Evolutionary conservation across 2,329 filamentous ascomycete species (phyloP), one percentile per base, ranked within the genome.

Genomic region (Iodosphaeria phyllophila): DNA sequence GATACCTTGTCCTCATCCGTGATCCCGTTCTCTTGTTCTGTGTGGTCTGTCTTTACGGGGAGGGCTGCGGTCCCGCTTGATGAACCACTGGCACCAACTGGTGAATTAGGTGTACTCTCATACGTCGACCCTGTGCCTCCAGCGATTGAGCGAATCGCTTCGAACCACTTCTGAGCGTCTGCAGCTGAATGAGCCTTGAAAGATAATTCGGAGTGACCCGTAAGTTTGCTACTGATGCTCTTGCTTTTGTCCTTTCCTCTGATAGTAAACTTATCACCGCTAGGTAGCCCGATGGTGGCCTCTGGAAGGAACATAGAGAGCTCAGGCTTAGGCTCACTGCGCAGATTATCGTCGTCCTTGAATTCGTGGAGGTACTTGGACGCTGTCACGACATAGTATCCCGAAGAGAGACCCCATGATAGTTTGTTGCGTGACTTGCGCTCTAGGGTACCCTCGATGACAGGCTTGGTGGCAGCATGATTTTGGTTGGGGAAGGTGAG

Each of bases 321-420:
- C 46, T 98, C 86, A 0, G 89, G 86, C 28, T 65, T 61, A 7
- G 82, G 80, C 32, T 92, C 80, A 39, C 68, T 53, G 23, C 62
- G 60, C 25, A 62, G 37, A 41, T 71, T 64, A 41, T 95, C 86
- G 44, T 79, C 76, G 42, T 91, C 83, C 54, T 92, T 92, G 62
- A 92, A 98, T 50, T 93, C 84, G 54, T 98, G 89, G 30, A 98
- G 55, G 53, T 75, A 98, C 42, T 79, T 82, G 29, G 78, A 67
- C 0, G 82, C 77, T 0, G 83, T 92, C 23, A 95, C 70, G 28
- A 89, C 86, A 44, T 92, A 98, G 60, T 91, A 92, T 28, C 67
- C 70, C 0, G 77, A 68, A 33, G 70, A 73, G 50, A 79, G 89
- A 30, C 76, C 75, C 51, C 75, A 69, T 12, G 64, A 64, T 16